Percentiles rank a stretch among this genome's conserved stretches.
Conservation (phyloP, 2,329 filamentous ascomycete species). For the Coniochaeta sp. region DNA sequence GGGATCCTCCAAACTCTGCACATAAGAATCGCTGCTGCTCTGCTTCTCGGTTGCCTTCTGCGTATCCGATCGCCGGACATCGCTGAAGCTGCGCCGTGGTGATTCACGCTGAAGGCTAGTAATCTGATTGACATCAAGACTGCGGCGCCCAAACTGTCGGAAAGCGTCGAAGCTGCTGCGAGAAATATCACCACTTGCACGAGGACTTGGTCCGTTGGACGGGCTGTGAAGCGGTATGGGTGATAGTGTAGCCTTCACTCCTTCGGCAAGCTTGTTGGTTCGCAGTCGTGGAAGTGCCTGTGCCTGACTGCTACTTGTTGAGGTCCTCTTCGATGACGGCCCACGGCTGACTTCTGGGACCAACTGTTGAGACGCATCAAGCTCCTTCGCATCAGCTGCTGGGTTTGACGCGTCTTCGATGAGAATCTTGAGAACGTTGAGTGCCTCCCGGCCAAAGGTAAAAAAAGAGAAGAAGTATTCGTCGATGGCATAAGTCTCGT, state of each 20-base stretch:
- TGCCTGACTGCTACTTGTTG: slow-evolving; percentile 7
- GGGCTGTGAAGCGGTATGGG: slow-evolving; percentile 25
- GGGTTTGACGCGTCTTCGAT: slow-evolving; percentile 52
- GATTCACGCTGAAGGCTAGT: slow-evolving; percentile 29
- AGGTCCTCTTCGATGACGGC: slow-evolving; percentile 11
- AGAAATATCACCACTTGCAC: slow-evolving; percentile 44
- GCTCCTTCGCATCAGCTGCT: slow-evolving; percentile 6
- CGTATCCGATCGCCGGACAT: slow-evolving; percentile 41
- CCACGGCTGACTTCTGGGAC: not conserved
- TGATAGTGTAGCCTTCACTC: slow-evolving; percentile 55
- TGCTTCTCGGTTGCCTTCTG: slow-evolving; percentile 41
- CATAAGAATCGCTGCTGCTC: slow-evolving; percentile 67
- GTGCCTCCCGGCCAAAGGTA: slow-evolving; percentile 73
- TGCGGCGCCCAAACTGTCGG: slow-evolving; percentile 38
- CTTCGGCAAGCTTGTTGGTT: slow-evolving; percentile 40
- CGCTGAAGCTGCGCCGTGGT: slow-evolving; percentile 57
- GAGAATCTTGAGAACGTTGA: slow-evolving; percentile 67
- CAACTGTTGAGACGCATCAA: not conserved
- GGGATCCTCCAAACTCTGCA: slow-evolving; percentile 65
- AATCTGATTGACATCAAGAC: slow-evolving; percentile 40
- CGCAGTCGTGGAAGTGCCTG: slow-evolving; percentile 21
- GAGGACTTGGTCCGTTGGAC: slow-evolving; percentile 38
- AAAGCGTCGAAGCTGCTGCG: slow-evolving; percentile 48
- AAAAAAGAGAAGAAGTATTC: slow-evolving; percentile 99
- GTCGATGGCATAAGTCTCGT: slow-evolving; percentile 90